Conservation (phyloP, 1,139 yeast genomes). For the Geotrichum bryndzae region DNA sequence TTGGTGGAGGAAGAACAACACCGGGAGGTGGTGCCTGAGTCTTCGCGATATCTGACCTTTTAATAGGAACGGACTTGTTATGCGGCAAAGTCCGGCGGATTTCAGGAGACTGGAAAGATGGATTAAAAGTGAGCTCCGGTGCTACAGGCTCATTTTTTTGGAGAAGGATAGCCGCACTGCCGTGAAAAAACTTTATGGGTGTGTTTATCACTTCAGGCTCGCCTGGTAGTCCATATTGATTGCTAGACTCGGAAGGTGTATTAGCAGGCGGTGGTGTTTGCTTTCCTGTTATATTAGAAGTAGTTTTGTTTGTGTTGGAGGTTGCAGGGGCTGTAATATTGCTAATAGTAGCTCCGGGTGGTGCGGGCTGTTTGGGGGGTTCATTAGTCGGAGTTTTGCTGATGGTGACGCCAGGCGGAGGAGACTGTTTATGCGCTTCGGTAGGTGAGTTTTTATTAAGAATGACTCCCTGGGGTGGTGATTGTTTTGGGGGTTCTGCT, state of each 20-base stretch:
- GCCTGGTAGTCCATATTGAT: neutral
- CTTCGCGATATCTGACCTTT: conserved; percentile 12
- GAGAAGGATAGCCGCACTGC: conserved; percentile 25
- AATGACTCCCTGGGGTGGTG: neutral
- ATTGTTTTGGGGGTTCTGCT: neutral
- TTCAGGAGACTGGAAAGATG: conserved; percentile 46
- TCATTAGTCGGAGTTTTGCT: too few relatives aligned
- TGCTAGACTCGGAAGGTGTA: neutral
- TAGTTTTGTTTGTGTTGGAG: neutral
- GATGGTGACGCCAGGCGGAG: neutral
- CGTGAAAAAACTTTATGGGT: conserved; percentile 15
- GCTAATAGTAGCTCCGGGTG: neutral
- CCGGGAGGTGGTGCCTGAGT: neutral
- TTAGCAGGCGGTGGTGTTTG: neutral
- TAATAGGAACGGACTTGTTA: conserved; percentile 48
- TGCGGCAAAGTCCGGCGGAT: conserved; percentile 53
- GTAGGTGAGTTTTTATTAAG: neutral
- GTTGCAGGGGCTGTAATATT: neutral
- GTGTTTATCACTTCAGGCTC: conserved; percentile 6
- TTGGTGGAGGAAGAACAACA: neutral
- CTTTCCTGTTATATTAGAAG: neutral
- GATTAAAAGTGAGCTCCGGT: conserved; percentile 40
- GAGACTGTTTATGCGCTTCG: neutral
- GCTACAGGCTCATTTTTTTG: conserved; percentile 41
- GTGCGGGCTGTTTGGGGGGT: too few relatives aligned